Base-by-base conservation (phyloP, 2,329 filamentous ascomycete genomes). In the Scedosporium aurantiacum region DNA sequence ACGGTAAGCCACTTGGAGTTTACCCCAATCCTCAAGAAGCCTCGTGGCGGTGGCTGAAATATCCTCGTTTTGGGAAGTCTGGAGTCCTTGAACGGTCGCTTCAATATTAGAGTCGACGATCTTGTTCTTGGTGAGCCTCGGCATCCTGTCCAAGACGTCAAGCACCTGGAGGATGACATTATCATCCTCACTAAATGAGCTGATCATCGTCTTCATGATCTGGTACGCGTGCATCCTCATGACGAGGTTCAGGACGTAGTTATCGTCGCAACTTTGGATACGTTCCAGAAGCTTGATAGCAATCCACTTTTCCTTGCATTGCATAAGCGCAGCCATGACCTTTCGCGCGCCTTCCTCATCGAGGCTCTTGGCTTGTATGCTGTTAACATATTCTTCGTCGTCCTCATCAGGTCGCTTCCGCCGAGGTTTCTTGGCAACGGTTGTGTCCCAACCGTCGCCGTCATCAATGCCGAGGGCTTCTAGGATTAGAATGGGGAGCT, bases 271-370 rank as follows among this genome's bases (percentile, higher is more conserved):
- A 47, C 84, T 82, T 73, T 96, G 90, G 64, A 99, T 91, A 60
- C 94, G 92, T 66, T 87, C 83, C 63, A 99, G 83, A 62, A 99
- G 79, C 75, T 97, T 97, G 75, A 97, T 91, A 2, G 90, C 91
- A 73, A 99, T 97, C 94, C 94, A 99, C 75, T 97, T 97, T 79
- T 99, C 94, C 75, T 96, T 96, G 80, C 91, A 96, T 73, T 97
- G 93, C 85, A 96, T 92, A 63, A 99, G 84, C 60, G 91, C 88
- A 25, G 93, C 92, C 91, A 97, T 96, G 73, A 97, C 91, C 75
- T 95, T 96, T 68, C 88, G 90, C 64, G 95, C 91, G 64, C 89
- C 90, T 63, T 88, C 84, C 68, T 94, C 90, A 66, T 91, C 86
- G 63, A 97, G 82, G 57, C 83, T 85, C 69, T 86, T 89, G 59